Evolutionary conservation across 2,329 filamentous ascomycete species (phyloP).

Genomic region (Hymenoscyphus scutula): DNA sequence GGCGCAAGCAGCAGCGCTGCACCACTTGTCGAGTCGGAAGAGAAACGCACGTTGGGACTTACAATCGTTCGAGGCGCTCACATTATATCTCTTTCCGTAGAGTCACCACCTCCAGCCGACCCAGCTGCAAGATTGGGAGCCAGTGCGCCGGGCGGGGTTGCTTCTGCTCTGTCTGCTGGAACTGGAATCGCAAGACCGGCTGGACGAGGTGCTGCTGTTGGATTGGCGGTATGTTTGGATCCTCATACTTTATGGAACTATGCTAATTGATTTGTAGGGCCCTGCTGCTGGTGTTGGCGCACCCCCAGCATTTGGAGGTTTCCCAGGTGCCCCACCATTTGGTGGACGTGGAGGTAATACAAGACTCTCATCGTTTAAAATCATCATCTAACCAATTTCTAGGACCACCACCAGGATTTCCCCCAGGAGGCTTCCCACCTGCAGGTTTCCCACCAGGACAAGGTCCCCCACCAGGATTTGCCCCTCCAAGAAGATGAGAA

Average conservation of each 20-base stretch:
- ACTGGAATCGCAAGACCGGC: slow-evolving; percentile 89
- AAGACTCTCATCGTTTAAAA: slow-evolving; percentile 15
- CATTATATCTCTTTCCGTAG: slow-evolving; percentile 91
- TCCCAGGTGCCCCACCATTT: slow-evolving; percentile 52
- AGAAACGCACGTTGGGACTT: slow-evolving; percentile 94
- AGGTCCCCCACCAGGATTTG: slow-evolving; percentile 48
- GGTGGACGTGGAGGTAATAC: slow-evolving; percentile 53
- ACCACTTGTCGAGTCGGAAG: slow-evolving; percentile 81
- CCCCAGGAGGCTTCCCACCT: slow-evolving; percentile 35
- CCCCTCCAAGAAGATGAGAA: slow-evolving; percentile 36
- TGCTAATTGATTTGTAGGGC: slow-evolving; percentile 47
- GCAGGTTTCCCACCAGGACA: slow-evolving; percentile 60
- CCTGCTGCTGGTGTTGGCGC: slow-evolving; percentile 86
- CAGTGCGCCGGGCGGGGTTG: slow-evolving; percentile 62
- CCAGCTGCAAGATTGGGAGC: slow-evolving; percentile 86
- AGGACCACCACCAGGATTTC: slow-evolving; percentile 46
- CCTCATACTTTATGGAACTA: slow-evolving; percentile 21
- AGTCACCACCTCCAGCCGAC: slow-evolving; percentile 92
- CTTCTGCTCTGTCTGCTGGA: slow-evolving; percentile 71
- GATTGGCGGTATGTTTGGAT: slow-evolving; percentile 64
- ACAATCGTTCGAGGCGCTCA: slow-evolving; percentile 93
- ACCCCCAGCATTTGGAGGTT: slow-evolving; percentile 55
- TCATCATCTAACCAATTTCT: slow-evolving; percentile 17
- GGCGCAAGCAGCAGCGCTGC: slow-evolving; percentile 56
- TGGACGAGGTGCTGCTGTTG: slow-evolving; percentile 78